Evolutionary conservation across 148 eudicot genomes (phyloP).

Genomic region (Cornus florida): DNA sequence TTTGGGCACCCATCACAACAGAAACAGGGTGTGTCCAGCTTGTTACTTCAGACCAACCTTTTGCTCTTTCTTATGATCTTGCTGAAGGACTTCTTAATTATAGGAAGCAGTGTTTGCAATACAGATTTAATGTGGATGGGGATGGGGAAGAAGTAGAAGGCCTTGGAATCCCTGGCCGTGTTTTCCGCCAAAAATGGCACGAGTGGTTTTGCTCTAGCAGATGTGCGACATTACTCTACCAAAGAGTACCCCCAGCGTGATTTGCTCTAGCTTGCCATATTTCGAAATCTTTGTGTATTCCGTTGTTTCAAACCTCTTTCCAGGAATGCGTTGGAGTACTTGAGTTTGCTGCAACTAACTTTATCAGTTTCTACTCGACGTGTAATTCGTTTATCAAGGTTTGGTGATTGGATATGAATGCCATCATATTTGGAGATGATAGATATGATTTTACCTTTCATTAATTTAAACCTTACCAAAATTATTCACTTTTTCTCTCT

Average conservation of each 20-base stretch:
- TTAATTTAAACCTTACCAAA: too few species aligned
- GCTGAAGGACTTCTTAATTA: too few species aligned
- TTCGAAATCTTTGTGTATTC: constrained; percentile 53
- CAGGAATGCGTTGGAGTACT: constrained; percentile 59
- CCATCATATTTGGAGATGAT: too few species aligned
- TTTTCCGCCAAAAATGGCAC: constrained; percentile 47
- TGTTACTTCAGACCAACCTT: constrained; percentile 49
- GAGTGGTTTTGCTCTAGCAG: constrained; percentile 64
- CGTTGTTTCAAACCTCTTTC: constrained; percentile 46
- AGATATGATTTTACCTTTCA: too few species aligned
- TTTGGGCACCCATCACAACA: constrained; percentile 48
- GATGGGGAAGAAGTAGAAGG: constrained; percentile 9
- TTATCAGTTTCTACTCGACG: too few species aligned
- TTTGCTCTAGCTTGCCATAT: constrained; percentile 48
- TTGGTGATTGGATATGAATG: too few species aligned
- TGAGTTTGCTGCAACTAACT: constrained; percentile 48
- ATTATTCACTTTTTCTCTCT: too few species aligned
- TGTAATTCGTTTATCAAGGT: too few species aligned
- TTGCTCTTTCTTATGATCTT: too few species aligned
- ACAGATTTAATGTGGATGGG: not conserved
- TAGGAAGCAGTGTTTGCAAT: too few species aligned
- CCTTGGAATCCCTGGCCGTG: constrained; percentile 58
- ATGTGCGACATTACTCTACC: constrained; percentile 58
- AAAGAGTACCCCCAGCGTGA: constrained; percentile 48
- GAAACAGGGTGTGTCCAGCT: constrained; percentile 34